Conservation (phyloP, 495 filamentous ascomycete genomes). For the Talaromyces wortmannii region DNA sequence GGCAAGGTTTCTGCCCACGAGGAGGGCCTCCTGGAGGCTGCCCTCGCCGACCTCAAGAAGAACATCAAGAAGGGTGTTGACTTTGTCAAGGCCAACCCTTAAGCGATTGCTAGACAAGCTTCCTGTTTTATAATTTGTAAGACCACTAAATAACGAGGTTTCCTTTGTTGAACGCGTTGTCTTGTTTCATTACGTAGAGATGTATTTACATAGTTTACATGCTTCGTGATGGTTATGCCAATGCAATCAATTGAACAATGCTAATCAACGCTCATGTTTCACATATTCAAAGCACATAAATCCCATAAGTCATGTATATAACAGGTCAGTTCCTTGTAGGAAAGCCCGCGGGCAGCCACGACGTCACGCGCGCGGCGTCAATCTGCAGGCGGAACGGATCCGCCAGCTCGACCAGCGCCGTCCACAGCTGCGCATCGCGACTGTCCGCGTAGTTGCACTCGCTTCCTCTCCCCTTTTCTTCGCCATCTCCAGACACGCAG, state of each 20-base stretch:
- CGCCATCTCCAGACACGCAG: background rate
- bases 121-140: background rate
- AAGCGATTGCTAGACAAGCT: conserved; percentile 17
- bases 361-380: background rate
- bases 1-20: conserved; percentile 77
- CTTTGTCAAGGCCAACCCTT: conserved; percentile 66
- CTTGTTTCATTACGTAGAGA: too few relatives aligned
- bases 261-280: too few relatives aligned
- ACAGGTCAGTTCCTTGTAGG: background rate
- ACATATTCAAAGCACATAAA: too few relatives aligned
- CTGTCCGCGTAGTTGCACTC: background rate
- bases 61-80: conserved; percentile 70
- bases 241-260: too few relatives aligned
- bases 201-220: background rate
- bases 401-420: background rate
- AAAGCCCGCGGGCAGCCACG: background rate
- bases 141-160: background rate
- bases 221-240: background rate
- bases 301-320: too few relatives aligned
- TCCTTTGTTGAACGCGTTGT: background rate
- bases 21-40: conserved; percentile 80
- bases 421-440: background rate
- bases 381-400: background rate
- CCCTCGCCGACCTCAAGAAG: conserved; percentile 82
- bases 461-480: background rate